Percentiles rank a stretch among this genome's conserved stretches.
These are phyloP conservation scores for Ilyonectria robusta DNA, from an alignment of 2,329 filamentous ascomycete genomes.

Conservation along the genomic window DNA sequence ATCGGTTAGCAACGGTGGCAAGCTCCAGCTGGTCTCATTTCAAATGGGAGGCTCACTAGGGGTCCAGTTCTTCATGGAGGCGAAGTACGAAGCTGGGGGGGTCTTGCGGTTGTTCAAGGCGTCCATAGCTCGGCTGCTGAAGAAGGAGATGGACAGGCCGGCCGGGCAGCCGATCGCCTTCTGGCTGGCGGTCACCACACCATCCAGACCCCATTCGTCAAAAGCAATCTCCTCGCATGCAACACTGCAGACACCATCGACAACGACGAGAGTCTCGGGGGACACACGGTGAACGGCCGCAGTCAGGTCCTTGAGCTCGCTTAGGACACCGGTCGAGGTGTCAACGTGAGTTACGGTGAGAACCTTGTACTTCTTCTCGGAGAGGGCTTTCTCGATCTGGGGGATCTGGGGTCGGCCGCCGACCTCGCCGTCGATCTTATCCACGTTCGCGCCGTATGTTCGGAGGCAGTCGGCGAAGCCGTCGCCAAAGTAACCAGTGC, in stretches of 20 bases:
- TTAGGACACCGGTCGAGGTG: slow-evolving; percentile 95
- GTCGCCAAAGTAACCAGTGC: slow-evolving; percentile 97
- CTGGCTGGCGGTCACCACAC: slow-evolving; percentile 93
- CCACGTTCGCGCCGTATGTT: slow-evolving; percentile 91
- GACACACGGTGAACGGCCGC: slow-evolving; percentile 89
- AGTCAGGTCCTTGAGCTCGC: slow-evolving; percentile 87
- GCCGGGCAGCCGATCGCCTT: slow-evolving; percentile 98
- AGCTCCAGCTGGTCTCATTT: not conserved
- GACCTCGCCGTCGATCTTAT: slow-evolving; percentile 90
- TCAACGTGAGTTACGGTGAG: slow-evolving; percentile 97
- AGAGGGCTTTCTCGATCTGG: slow-evolving; percentile 90
- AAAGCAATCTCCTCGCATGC: slow-evolving; percentile 97
- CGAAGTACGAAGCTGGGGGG: slow-evolving; percentile 91
- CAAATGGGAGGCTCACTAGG: slow-evolving; percentile 73
- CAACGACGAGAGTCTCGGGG: slow-evolving; percentile 90
- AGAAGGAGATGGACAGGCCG: slow-evolving; percentile 94
- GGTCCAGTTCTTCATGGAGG: slow-evolving; percentile 96
- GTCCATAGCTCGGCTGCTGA: slow-evolving; percentile 89
- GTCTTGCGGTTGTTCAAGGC: slow-evolving; percentile 84
- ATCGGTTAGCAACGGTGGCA: slow-evolving; percentile 32
- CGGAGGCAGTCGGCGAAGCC: slow-evolving; percentile 93
- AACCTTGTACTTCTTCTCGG: slow-evolving; percentile 93
- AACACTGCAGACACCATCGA: slow-evolving; percentile 97
- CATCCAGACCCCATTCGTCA: slow-evolving; percentile 94
- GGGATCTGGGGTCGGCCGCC: slow-evolving; percentile 88